A percentile compares a stretch with the other conserved stretches of the same genome.
These are phyloP conservation scores for Adansonia grandidieri DNA, from an alignment of 441 rosid genomes.

Conservation along the genomic window DNA sequence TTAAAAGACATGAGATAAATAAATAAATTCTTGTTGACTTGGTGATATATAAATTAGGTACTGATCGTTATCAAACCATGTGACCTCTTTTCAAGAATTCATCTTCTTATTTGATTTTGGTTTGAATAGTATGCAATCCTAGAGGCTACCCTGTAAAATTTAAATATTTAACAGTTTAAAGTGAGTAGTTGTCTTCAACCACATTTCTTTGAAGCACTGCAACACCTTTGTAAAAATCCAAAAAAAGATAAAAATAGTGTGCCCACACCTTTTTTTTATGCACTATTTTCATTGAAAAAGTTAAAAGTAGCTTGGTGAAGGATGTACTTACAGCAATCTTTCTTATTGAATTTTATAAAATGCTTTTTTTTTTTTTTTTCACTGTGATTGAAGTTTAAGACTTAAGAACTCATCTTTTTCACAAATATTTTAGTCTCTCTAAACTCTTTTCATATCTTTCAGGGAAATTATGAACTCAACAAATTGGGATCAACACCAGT, in stretches of 20 bases:
- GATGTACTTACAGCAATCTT: not conserved
- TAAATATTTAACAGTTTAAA: conserved; percentile 3
- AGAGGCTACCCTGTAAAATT: not conserved
- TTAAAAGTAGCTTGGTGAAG: not conserved
- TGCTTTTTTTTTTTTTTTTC: not conserved
- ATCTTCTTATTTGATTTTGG: conserved; percentile 21
- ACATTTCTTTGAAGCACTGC: not conserved
- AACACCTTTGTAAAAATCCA: not conserved
- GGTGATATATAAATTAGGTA: not conserved
- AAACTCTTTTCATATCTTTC: conserved; percentile 35
- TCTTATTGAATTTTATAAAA: conserved; percentile 18
- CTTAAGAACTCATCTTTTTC: conserved; percentile 14
- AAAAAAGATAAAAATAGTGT: not conserved
- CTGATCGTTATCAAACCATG: not conserved
- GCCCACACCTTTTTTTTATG: conserved; percentile 14
- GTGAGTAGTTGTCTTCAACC: not conserved
- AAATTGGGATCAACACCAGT: conserved; percentile 37
- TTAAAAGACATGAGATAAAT: conserved; percentile 1
- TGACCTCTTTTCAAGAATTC: not conserved
- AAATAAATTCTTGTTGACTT: conserved; percentile 16
- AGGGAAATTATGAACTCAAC: conserved; percentile 57
- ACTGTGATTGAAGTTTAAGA: conserved; percentile 11
- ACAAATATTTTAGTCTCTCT: not conserved
- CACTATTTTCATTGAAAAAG: conserved; percentile 11
- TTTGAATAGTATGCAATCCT: not conserved